Conservation (phyloP, 768 basidiomycete genomes). For the Hysterangium stoloniferum region DNA sequence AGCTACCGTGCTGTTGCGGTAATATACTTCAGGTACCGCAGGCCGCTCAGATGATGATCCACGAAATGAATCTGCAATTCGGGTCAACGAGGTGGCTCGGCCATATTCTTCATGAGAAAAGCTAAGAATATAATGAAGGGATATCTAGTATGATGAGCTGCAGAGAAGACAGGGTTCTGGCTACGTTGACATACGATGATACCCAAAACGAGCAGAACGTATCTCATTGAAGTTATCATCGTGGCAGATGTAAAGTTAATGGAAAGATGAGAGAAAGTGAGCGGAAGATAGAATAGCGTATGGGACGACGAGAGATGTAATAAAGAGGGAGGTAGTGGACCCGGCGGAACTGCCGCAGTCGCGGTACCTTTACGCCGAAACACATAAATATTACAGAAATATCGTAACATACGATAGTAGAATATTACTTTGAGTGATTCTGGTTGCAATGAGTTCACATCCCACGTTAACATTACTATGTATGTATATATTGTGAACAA, state of each 20-base stretch:
- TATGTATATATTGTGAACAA: no score
- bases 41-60: slow-evolving; percentile 46
- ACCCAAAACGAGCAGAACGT: slow-evolving; percentile 40
- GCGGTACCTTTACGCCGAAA: no score
- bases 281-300: neutral
- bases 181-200: slow-evolving; percentile 38
- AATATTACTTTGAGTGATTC: no score
- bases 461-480: neutral
- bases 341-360: no score
- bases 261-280: neutral
- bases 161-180: no score
- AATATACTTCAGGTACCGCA: slow-evolving; percentile 54
- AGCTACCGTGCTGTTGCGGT: slow-evolving; percentile 28
- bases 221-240: slow-evolving; percentile 58
- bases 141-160: no score
- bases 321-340: no score
- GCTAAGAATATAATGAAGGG: slow-evolving; percentile 48
- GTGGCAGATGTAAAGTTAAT: slow-evolving; percentile 3
- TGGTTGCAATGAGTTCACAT: neutral
- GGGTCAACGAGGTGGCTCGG: slow-evolving; percentile 39
- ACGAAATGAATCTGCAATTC: slow-evolving; percentile 28
- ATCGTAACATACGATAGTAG: no score
- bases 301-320: no score
- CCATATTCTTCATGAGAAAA: slow-evolving; percentile 44
- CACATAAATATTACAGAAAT: no score